Evolutionary conservation across 139 green algal species (phyloP).

Genomic region (Pycnococcus provasolii): DNA sequence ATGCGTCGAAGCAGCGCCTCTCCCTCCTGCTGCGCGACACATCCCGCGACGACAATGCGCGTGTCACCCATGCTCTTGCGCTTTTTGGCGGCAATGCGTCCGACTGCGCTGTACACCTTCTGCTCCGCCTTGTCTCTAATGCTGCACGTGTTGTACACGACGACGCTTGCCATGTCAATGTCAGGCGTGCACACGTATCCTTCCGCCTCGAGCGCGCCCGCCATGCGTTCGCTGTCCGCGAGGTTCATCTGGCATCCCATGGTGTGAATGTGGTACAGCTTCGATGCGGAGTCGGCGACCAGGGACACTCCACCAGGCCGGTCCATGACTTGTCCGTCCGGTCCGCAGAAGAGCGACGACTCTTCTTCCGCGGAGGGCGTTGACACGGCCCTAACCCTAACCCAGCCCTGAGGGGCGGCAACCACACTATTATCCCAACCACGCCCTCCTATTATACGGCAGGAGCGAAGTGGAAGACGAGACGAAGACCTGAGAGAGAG

Average conservation of each 20-base stretch:
- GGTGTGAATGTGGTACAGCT: constrained; percentile 67
- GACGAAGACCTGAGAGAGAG: too few relatives aligned
- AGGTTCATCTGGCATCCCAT: constrained; percentile 88
- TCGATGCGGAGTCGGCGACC: too few relatives aligned
- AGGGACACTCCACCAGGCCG: too few relatives aligned
- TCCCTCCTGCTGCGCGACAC: constrained; percentile 65
- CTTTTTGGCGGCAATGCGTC: neutral
- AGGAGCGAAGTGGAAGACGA: too few relatives aligned
- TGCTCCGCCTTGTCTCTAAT: constrained; percentile 93
- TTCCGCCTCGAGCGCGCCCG: constrained; percentile 67
- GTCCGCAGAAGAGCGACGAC: too few relatives aligned
- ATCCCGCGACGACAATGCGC: constrained; percentile 29
- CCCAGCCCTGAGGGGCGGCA: too few relatives aligned
- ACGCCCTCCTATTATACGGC: too few relatives aligned
- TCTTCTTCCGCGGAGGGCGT: too few relatives aligned
- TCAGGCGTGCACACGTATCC: constrained; percentile 73
- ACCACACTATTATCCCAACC: too few relatives aligned
- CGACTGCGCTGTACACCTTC: constrained; percentile 44
- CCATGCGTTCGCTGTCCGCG: constrained; percentile 91
- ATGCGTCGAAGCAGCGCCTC: constrained; percentile 74
- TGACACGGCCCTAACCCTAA: too few relatives aligned
- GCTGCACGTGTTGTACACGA: constrained; percentile 97
- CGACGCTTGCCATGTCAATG: constrained; percentile 65
- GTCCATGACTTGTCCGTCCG: too few relatives aligned
- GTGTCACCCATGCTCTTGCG: constrained; percentile 6